Conservation (phyloP, 1,139 yeast species). For the Saccharomyces hybrid region DNA sequence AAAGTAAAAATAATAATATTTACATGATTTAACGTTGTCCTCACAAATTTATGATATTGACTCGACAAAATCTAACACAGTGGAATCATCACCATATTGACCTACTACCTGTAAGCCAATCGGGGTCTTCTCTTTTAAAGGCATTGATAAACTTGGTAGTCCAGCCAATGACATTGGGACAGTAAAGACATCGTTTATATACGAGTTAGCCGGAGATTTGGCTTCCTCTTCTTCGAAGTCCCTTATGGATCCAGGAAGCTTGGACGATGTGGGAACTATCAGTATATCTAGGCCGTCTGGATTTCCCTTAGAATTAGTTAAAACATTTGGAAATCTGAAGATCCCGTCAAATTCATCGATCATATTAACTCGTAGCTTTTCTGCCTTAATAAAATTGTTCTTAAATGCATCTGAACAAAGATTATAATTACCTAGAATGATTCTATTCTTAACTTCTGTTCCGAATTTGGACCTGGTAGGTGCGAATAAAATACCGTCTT, state of each 20-base stretch:
- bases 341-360: conserved; percentile 58
- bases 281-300: conserved; percentile 55
- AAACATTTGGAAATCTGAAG: conserved; percentile 47
- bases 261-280: conserved; percentile 63
- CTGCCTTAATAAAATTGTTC: conserved; percentile 77
- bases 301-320: conserved; percentile 24
- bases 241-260: conserved; percentile 47
- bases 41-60: conserved; percentile 31
- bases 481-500: conserved; percentile 39
- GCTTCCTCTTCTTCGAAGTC: conserved; percentile 34
- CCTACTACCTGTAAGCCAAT: conserved; percentile 76
- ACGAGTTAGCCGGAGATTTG: conserved; percentile 51
- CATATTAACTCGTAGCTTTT: conserved; percentile 50
- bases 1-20: background rate
- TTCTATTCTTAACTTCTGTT: conserved; percentile 71
- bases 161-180: conserved; percentile 92
- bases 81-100: conserved; percentile 74
- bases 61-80: conserved; percentile 40
- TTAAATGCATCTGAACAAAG: conserved; percentile 63
- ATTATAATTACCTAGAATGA: conserved; percentile 78
- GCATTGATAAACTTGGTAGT: conserved; percentile 74
- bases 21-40: background rate
- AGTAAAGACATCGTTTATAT: conserved; percentile 75
- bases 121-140: conserved; percentile 37
- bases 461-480: conserved; percentile 66